phyloP scores from a whole-genome alignment of 2,329 filamentous ascomycete genomes.

The Alternaria sp. region DNA sequence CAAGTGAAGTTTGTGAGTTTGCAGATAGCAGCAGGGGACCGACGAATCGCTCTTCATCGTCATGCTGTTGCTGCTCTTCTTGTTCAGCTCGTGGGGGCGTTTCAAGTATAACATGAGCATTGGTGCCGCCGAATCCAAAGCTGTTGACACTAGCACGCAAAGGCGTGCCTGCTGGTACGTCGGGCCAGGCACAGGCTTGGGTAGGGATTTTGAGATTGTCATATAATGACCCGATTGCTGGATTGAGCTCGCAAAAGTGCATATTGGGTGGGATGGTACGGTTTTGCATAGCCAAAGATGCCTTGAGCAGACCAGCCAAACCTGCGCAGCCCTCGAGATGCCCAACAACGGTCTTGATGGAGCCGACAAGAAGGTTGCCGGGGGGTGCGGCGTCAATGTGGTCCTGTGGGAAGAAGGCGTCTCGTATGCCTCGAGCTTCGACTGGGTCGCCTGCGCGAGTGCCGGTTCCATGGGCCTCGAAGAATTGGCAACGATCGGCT shows the following conservation, averaged over 20 bases:
- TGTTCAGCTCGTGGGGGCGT: too few relatives aligned
- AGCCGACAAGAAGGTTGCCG: conserved; percentile 27
- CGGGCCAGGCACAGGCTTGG: conserved; percentile 21
- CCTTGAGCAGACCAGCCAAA: conserved; percentile 51
- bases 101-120: conserved; percentile 25
- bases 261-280: conserved; percentile 47
- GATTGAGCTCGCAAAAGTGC: conserved; percentile 47
- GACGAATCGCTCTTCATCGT: too few relatives aligned
- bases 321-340: conserved; percentile 54
- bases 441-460: conserved; percentile 39
- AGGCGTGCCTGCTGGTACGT: not conserved
- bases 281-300: conserved; percentile 39
- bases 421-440: conserved; percentile 28
- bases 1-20: too few relatives aligned
- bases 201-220: conserved; percentile 28
- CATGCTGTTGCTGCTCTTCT: too few relatives aligned
- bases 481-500: too few relatives aligned
- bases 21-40: too few relatives aligned
- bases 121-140: conserved; percentile 37
- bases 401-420: conserved; percentile 18
- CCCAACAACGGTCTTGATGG: conserved; percentile 53
- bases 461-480: conserved; percentile 20
- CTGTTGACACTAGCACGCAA: conserved; percentile 33
- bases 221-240: conserved; percentile 31
- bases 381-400: not conserved